Evolutionary conservation across 169 alveolate species (phyloP).

Genomic region (Amoebophrya sp.): DNA sequence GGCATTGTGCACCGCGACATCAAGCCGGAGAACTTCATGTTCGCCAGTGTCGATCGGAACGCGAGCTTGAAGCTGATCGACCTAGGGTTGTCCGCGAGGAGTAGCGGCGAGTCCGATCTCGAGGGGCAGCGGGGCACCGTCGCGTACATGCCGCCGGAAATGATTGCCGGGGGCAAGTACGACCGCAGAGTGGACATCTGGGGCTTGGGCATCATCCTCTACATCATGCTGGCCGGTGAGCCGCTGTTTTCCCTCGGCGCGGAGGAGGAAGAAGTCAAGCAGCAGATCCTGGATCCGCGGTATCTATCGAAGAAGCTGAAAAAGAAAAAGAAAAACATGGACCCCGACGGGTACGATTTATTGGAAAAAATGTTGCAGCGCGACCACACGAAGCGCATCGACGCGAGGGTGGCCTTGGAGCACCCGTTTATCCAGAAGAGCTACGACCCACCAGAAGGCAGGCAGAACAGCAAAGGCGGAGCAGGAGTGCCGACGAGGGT

Average conservation of each 20-base stretch:
- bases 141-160: neutral
- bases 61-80: constrained; percentile 32
- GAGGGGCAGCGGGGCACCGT: neutral
- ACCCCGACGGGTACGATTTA: constrained; percentile 32
- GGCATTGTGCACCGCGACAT: constrained; percentile 34
- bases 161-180: neutral
- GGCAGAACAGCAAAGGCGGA: neutral
- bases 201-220: constrained; percentile 29
- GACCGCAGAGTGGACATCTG: constrained; percentile 16
- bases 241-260: constrained; percentile 29
- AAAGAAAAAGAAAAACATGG: neutral
- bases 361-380: neutral
- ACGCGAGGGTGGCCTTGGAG: constrained; percentile 32
- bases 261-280: constrained; percentile 26
- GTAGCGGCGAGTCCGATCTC: too few species aligned
- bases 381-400: neutral
- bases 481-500: too few species aligned
- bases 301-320: neutral
- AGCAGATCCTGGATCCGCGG: constrained; percentile 24
- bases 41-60: neutral
- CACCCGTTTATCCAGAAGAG: constrained; percentile 10
- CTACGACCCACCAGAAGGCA: neutral
- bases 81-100: constrained; percentile 9
- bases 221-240: constrained; percentile 28
- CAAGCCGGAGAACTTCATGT: constrained; percentile 36